Conservation (phyloP, 371 early-diverging fungal species). For the Polyrhizophydium stewartii region DNA sequence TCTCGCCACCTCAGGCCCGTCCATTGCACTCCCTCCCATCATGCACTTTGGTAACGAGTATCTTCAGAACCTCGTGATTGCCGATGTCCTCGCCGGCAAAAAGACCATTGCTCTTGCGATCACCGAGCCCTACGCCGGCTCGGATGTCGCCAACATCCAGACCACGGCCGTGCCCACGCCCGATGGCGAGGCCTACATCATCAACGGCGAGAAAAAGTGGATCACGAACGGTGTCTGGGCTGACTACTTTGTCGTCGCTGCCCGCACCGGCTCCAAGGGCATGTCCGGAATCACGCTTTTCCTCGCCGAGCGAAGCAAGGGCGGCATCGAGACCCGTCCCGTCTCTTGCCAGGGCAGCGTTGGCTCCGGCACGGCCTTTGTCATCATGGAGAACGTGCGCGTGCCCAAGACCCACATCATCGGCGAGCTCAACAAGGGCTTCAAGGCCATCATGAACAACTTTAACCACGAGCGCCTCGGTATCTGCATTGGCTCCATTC, state of each 20-base stretch:
- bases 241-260: slow-evolving; percentile 45
- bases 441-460: slow-evolving; percentile 37
- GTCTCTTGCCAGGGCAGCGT: slow-evolving; percentile 50
- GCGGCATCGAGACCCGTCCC: slow-evolving; percentile 43
- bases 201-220: slow-evolving; percentile 41
- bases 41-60: neutral
- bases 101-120: neutral
- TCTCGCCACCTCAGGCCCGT: too few species aligned
- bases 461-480: slow-evolving; percentile 38
- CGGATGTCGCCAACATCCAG: slow-evolving; percentile 38
- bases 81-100: slow-evolving; percentile 13
- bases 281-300: slow-evolving; percentile 36
- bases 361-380: slow-evolving; percentile 40
- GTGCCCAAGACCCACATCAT: slow-evolving; percentile 39
- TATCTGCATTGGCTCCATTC: neutral
- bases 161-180: slow-evolving; percentile 35
- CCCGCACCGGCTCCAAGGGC: slow-evolving; percentile 35
- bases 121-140: slow-evolving; percentile 41
- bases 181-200: slow-evolving; percentile 17
- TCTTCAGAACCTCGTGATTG: slow-evolving; percentile 6
- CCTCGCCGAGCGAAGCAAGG: slow-evolving; percentile 21
- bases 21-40: slow-evolving; percentile 21
- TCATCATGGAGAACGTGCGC: slow-evolving; percentile 38
- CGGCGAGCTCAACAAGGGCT: slow-evolving; percentile 30
- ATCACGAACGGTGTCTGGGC: slow-evolving; percentile 30